Percentiles rank a stretch among this genome's conserved stretches.
Evolutionary conservation across 2,329 filamentous ascomycete species (phyloP).

Genomic region (Penicillium sp.): DNA sequence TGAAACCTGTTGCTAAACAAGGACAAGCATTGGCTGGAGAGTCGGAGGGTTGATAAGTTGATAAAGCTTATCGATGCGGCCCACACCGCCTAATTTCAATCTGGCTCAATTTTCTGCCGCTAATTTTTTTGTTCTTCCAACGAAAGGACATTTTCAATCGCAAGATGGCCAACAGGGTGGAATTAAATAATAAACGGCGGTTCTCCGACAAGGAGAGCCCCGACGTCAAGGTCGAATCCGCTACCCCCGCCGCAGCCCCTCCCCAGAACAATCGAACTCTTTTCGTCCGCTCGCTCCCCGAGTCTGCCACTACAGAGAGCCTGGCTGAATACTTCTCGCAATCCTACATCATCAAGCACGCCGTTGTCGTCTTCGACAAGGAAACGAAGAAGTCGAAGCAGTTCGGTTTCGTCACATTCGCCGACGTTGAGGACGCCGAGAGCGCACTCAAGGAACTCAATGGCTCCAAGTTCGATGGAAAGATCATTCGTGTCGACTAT

Average conservation of each 20-base stretch:
- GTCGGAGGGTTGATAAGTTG: conserved; percentile 6
- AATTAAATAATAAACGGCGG: conserved; percentile 40
- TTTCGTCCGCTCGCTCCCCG: conserved; percentile 85
- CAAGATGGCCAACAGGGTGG: conserved; percentile 29
- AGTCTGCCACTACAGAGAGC: conserved; percentile 74
- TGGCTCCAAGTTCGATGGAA: conserved; percentile 74
- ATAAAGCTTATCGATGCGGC: conserved; percentile 20
- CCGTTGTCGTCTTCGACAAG: conserved; percentile 85
- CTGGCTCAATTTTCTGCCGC: conserved; percentile 37
- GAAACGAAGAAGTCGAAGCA: conserved; percentile 85
- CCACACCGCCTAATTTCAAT: conserved; percentile 13
- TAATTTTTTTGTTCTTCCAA: conserved; percentile 31
- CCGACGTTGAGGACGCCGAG: conserved; percentile 86
- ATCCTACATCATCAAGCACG: conserved; percentile 92
- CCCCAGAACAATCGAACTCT: conserved; percentile 63
- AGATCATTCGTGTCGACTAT: conserved; percentile 81
- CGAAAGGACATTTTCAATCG: conserved; percentile 16
- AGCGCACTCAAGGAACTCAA: conserved; percentile 80
- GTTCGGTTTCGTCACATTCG: conserved; percentile 96
- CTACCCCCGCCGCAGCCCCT: conserved; percentile 21
- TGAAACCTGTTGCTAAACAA: neutral
- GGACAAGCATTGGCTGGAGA: conserved; percentile 17
- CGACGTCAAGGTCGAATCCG: conserved; percentile 22
- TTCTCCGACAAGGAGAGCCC: conserved; percentile 30
- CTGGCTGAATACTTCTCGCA: conserved; percentile 91